Percentiles rank a stretch among this genome's conserved stretches.
These are phyloP conservation scores for Pseudocercospora fuligena DNA, from an alignment of 2,329 filamentous ascomycete genomes.

Conservation along the genomic window DNA sequence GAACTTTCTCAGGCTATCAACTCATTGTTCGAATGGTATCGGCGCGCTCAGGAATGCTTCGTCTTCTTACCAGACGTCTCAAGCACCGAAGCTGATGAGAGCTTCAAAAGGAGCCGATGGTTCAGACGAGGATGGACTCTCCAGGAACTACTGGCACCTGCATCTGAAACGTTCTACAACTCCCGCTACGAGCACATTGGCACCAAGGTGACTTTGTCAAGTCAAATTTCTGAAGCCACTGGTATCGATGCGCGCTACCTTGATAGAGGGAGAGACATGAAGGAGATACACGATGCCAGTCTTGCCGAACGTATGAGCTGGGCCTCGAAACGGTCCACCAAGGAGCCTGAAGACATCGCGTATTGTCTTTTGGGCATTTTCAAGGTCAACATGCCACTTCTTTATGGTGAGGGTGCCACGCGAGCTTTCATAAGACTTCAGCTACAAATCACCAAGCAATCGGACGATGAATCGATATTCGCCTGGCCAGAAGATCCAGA, in stretches of 20 bases:
- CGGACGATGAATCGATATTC: conserved; percentile 15
- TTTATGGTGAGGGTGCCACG: conserved; percentile 20
- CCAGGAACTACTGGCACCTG: conserved; percentile 12
- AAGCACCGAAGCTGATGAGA: not conserved
- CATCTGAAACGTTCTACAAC: not conserved
- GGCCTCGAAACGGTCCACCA: conserved; percentile 23
- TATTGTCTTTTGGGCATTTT: conserved; percentile 55
- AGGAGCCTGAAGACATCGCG: conserved; percentile 47
- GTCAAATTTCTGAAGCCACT: conserved; percentile 3
- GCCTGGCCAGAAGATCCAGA: not conserved
- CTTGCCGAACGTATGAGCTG: conserved; percentile 23
- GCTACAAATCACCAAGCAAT: conserved; percentile 11
- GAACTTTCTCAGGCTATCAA: conserved; percentile 32
- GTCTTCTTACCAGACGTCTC: conserved; percentile 20
- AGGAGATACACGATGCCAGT: conserved; percentile 8
- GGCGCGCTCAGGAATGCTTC: conserved; percentile 23
- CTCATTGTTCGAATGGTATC: conserved; percentile 32
- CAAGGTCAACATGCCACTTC: conserved; percentile 45
- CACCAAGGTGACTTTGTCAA: not conserved
- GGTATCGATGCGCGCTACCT: conserved; percentile 13
- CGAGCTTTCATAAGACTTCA: conserved; percentile 21
- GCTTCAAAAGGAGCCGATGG: not conserved
- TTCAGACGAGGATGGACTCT: conserved; percentile 11
- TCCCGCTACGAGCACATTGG: not conserved
- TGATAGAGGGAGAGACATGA: not conserved